Evolutionary conservation across 78 protist species (phyloP).

Genomic region (Cavenderia fasciculata): DNA sequence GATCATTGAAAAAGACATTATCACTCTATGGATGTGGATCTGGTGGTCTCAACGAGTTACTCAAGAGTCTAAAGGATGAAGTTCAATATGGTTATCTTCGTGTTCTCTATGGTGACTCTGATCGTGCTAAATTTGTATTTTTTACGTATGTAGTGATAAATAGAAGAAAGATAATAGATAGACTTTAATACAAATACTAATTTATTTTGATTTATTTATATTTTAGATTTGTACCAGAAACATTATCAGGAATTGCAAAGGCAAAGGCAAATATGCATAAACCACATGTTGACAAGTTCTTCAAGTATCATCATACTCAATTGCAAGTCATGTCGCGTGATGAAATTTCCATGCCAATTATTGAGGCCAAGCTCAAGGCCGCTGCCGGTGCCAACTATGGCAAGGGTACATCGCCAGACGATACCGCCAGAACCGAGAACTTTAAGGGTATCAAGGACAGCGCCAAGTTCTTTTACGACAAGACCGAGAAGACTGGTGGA

Average conservation of each 20-base stretch:
- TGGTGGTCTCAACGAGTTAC: slow-evolving; percentile 44
- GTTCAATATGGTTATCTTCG: slow-evolving; percentile 71
- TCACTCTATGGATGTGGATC: slow-evolving; percentile 61
- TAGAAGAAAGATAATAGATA: not conserved
- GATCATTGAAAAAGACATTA: slow-evolving; percentile 36
- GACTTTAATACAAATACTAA: no score
- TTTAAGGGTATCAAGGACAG: slow-evolving; percentile 69
- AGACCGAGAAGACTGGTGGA: slow-evolving; percentile 33
- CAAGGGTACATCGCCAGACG: slow-evolving; percentile 66
- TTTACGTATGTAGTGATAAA: slow-evolving; percentile 34
- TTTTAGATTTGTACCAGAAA: slow-evolving; percentile 36
- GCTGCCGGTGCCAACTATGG: slow-evolving; percentile 84
- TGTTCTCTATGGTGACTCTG: slow-evolving; percentile 69
- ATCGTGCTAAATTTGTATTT: slow-evolving; percentile 61
- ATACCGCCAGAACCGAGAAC: slow-evolving; percentile 65
- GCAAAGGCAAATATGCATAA: slow-evolving; percentile 81
- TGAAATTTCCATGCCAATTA: slow-evolving; percentile 65
- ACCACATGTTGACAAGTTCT: slow-evolving; percentile 79
- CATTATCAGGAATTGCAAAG: slow-evolving; percentile 59
- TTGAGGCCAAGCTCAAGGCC: slow-evolving; percentile 41
- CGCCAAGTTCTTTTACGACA: slow-evolving; percentile 73
- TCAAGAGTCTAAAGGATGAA: slow-evolving; percentile 33
- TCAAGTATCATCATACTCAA: slow-evolving; percentile 70
- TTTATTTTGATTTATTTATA: not conserved
- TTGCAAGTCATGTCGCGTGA: slow-evolving; percentile 69